Base-by-base conservation (phyloP, 768 basidiomycete species). In the Suillus americanus region DNA sequence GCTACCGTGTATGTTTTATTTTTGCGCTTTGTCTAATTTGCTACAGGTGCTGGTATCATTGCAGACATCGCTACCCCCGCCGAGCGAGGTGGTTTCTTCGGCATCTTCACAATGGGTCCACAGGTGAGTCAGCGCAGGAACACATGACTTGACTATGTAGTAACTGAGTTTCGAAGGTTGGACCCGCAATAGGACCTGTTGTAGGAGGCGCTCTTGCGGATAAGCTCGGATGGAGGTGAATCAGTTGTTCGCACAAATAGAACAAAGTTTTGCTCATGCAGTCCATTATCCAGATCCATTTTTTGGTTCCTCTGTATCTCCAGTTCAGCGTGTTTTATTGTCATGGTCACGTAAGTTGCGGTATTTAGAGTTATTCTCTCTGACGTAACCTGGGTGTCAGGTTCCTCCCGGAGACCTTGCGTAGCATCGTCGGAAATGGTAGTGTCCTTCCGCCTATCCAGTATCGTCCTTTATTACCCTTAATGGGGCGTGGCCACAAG, bases 61-160 rank as follows among this genome's bases (percentile, higher is more conserved):
- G 85, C 86, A 1, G 92, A 94, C 71, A 88, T 94, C 25, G 83
- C 90, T 14, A 82, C 81, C 2, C 86, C 86, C 0, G 80, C 82
- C 30, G 90, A 93, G 75, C 77, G 92, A 43, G 91, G 89, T 13
- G 85, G 85, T 12, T 90, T 87, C 73, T 82, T 87, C 60, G 91
- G 91, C 3, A 60, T 89, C 7, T 90, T 85, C 72, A 82, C 78
- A 25, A 65, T 88, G 10, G 88, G 88, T 0, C 87, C 87, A 10
- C 81, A 89, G 83, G 86, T 86, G 64, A 46, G 86, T 86, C 63
- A 46, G 70, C 66, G 10, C 56, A 25, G 25, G 25, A 6, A 3
- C 25, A 57, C 25, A 48, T 25, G 14, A 48, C 23, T 14, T 48
- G 13, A 48, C 48, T 14, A 14, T 48, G 13, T 48, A 25, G 16